phyloP scores from a whole-genome alignment of 306 rosid species.

The Pueraria montana region DNA sequence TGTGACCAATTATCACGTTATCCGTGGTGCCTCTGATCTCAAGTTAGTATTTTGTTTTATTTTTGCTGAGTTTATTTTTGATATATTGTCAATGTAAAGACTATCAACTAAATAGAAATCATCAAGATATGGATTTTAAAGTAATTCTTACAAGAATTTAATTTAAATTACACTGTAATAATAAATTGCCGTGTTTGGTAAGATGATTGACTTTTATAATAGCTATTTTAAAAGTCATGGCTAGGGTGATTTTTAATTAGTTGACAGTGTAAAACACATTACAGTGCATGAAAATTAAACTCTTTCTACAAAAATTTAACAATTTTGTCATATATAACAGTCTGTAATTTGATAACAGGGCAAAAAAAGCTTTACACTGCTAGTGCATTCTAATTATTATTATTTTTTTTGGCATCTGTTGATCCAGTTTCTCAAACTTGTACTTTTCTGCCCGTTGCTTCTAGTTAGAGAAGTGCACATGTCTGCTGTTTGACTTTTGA shows the following conservation, averaged over 20 bases:
- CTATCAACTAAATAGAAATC: neutral
- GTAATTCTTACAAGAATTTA: neutral
- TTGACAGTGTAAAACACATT: no score
- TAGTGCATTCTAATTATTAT: neutral
- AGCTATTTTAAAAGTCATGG: no score
- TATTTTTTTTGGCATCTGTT: neutral
- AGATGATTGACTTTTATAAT: no score
- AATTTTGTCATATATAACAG: neutral
- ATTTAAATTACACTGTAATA: no score
- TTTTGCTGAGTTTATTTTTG: neutral
- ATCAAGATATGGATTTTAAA: neutral
- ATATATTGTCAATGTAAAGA: neutral
- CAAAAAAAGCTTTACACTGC: neutral
- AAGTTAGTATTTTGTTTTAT: constrained; percentile 57
- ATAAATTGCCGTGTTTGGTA: no score
- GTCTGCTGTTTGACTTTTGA: constrained; percentile 5
- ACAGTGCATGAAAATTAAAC: no score
- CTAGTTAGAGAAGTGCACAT: constrained; percentile 24
- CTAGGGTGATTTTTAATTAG: no score
- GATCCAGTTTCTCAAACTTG: constrained; percentile 17
- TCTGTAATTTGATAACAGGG: neutral
- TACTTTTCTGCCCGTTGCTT: neutral
- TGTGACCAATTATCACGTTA: constrained; percentile 97
- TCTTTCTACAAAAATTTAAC: neutral
- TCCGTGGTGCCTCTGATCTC: constrained; percentile 99